These are phyloP conservation scores for Tylopilus felleus DNA, from an alignment of 768 basidiomycete species.

Conservation along the genomic window DNA sequence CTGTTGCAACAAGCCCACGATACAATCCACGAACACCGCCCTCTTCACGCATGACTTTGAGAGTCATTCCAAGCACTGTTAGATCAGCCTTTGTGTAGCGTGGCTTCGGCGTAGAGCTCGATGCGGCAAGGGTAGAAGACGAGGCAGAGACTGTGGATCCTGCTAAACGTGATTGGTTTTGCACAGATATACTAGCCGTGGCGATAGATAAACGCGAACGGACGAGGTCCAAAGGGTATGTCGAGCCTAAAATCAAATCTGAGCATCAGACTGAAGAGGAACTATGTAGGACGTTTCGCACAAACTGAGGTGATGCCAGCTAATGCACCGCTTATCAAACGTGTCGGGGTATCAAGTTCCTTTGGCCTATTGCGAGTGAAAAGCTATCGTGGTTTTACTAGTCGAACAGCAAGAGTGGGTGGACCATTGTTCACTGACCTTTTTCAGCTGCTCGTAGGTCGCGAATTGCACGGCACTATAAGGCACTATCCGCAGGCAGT, in stretches of 20 bases:
- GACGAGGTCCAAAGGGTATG: conserved; percentile 93
- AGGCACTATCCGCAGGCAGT: conserved; percentile 89
- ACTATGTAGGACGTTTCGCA: conserved; percentile 42
- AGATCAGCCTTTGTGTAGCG: conserved; percentile 51
- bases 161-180: conserved; percentile 21
- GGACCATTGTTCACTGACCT: conserved; percentile 40
- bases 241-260: conserved; percentile 51
- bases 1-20: conserved; percentile 80
- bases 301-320: conserved; percentile 95
- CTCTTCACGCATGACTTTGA: conserved; percentile 88
- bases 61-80: conserved; percentile 84
- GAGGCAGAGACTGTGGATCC: conserved; percentile 26
- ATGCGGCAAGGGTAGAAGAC: conserved; percentile 48
- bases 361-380: conserved; percentile 67
- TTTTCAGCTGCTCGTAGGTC: conserved; percentile 89
- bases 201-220: conserved; percentile 91
- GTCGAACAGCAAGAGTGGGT: conserved; percentile 1
- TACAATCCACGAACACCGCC: conserved; percentile 87
- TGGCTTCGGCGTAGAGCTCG: conserved; percentile 29
- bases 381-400: conserved; percentile 46
- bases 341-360: conserved; percentile 84
- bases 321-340: conserved; percentile 81
- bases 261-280: conserved; percentile 7
- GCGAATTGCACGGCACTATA: conserved; percentile 88
- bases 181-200: conserved; percentile 67